These are phyloP conservation scores for Isatis lusitanica DNA, from an alignment of 441 rosid species.

Conservation along the genomic window DNA sequence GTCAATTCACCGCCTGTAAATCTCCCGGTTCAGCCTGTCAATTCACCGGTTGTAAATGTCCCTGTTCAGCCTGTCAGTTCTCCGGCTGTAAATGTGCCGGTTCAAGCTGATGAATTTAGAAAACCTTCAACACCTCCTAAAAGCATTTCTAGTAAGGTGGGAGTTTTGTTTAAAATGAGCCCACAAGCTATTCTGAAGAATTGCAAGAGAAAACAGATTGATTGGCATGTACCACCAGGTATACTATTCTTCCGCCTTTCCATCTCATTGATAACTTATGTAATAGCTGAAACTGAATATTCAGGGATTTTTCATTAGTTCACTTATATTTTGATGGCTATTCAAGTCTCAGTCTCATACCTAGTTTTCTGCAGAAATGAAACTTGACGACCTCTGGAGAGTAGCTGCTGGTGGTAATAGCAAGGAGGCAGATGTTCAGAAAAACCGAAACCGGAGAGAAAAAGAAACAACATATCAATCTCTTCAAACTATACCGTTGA, in stretches of 20 bases:
- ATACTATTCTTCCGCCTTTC: constrained; percentile 39
- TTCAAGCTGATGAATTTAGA: constrained; percentile 44
- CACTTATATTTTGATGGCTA: constrained; percentile 14
- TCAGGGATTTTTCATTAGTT: neutral
- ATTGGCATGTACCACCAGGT: constrained; percentile 89
- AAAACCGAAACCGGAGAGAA: constrained; percentile 84
- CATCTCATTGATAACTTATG: constrained; percentile 19
- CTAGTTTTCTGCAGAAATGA: constrained; percentile 66
- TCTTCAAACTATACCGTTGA: constrained; percentile 62
- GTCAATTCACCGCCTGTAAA: constrained; percentile 28
- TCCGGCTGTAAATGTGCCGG: constrained; percentile 34
- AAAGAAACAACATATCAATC: constrained; percentile 63
- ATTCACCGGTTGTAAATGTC: constrained; percentile 34
- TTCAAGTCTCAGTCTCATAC: constrained; percentile 35
- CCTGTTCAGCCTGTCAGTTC: constrained; percentile 5
- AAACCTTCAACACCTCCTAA: constrained; percentile 43
- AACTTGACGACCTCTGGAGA: constrained; percentile 59
- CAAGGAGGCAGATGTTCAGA: constrained; percentile 89
- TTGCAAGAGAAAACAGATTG: constrained; percentile 57
- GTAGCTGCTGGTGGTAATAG: constrained; percentile 86
- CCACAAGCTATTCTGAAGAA: constrained; percentile 49
- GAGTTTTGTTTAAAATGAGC: constrained; percentile 43
- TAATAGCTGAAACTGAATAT: neutral
- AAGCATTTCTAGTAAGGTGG: constrained; percentile 38
- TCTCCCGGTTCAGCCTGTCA: constrained; percentile 28